These are phyloP conservation scores for Bruguiera gymnorhiza DNA, from an alignment of 345 rosid genomes.

Conservation along the genomic window DNA sequence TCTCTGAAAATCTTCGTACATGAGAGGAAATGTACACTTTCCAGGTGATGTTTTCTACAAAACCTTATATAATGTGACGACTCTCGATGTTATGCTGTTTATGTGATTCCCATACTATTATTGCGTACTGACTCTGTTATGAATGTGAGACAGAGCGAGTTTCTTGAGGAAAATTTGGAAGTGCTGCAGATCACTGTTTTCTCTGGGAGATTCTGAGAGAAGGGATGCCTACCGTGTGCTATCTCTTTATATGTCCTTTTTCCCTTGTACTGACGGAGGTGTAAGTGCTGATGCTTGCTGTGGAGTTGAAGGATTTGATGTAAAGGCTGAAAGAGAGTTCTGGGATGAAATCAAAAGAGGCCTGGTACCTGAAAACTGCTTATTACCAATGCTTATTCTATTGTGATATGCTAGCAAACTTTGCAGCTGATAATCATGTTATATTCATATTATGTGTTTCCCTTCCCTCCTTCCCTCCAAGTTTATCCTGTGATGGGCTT, in stretches of 20 bases:
- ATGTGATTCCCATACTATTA: not conserved
- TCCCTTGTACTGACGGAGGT: conserved; percentile 31
- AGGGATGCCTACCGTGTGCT: conserved; percentile 80
- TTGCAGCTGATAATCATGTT: conserved; percentile 8
- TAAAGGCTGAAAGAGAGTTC: conserved; percentile 60
- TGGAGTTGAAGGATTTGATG: conserved; percentile 49
- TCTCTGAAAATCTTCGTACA: conserved; percentile 40
- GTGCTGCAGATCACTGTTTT: conserved; percentile 73
- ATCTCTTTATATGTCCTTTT: conserved; percentile 59
- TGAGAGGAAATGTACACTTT: conserved; percentile 35
- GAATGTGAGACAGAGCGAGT: conserved; percentile 45
- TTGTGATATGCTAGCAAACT: conserved; percentile 12
- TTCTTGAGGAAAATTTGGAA: conserved; percentile 69
- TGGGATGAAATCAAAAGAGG: conserved; percentile 92
- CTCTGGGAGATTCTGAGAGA: conserved; percentile 74
- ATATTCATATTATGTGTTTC: not conserved
- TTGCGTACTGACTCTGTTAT: conserved; percentile 12
- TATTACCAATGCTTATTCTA: conserved; percentile 17
- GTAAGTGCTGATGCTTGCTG: conserved; percentile 29
- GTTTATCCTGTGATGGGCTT: conserved; percentile 13
- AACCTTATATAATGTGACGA: conserved; percentile 11
- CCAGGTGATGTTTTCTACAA: conserved; percentile 45
- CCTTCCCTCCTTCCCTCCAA: not conserved
- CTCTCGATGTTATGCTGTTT: not conserved
- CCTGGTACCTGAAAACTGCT: conserved; percentile 50